phyloP scores from a whole-genome alignment of 2,329 filamentous ascomycete species.

The Fusarium albosuccineum region DNA sequence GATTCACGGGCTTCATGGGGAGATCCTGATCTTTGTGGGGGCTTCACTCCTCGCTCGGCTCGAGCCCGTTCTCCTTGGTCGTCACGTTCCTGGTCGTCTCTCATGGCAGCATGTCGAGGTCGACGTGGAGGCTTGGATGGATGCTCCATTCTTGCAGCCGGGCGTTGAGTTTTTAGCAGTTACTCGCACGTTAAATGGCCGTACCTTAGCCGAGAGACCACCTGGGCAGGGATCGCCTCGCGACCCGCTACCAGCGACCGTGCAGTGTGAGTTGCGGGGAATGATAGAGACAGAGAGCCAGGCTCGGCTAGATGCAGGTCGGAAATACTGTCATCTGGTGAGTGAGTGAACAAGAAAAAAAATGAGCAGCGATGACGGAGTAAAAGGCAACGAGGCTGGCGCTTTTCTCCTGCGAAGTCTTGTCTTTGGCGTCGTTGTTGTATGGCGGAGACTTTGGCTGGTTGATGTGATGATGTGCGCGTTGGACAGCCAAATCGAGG shows the following conservation, averaged over 20 bases:
- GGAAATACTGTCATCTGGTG: constrained; percentile 18
- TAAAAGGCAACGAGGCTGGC: not conserved
- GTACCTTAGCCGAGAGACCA: constrained; percentile 54
- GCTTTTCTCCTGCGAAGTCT: not conserved
- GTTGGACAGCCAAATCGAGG: constrained; percentile 24
- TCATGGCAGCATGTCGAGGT: constrained; percentile 58
- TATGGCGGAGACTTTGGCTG: constrained; percentile 3
- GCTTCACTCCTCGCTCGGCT: constrained; percentile 51
- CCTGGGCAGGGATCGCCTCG: constrained; percentile 36
- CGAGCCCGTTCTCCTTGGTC: constrained; percentile 55
- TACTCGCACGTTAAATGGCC: constrained; percentile 53
- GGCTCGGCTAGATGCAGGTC: constrained; percentile 21
- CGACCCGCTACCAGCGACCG: constrained; percentile 40
- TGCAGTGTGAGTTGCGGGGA: constrained; percentile 37
- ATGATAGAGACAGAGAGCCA: constrained; percentile 15
- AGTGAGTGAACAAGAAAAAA: constrained; percentile 16
- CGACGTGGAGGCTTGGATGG: constrained; percentile 51
- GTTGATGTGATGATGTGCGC: constrained; percentile 20
- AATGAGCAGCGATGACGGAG: not conserved
- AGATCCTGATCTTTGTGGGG: constrained; percentile 50
- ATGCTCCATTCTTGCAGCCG: constrained; percentile 48
- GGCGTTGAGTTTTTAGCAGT: constrained; percentile 56
- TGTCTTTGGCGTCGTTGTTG: constrained; percentile 8
- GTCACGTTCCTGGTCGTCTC: constrained; percentile 53
- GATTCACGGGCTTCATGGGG: constrained; percentile 53